Percentiles rank a stretch among this genome's conserved stretches.
Conservation (phyloP, 805 yeast species). For the Wickerhamiella musiphila region DNA sequence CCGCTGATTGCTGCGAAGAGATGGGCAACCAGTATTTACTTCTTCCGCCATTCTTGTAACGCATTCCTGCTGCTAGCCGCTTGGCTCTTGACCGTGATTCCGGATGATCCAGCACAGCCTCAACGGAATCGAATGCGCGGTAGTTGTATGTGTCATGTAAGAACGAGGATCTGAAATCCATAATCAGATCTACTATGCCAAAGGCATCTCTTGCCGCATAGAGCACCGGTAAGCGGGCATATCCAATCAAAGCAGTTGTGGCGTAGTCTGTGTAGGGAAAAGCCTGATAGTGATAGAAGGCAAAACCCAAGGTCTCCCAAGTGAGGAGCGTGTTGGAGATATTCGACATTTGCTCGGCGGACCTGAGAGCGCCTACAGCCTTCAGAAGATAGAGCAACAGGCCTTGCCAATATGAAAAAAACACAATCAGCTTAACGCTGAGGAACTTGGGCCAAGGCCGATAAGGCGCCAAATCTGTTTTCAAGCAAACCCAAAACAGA, state of each 20-base stretch:
- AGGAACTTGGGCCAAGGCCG: conserved; percentile 85
- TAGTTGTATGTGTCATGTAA: conserved; percentile 66
- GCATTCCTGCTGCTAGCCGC: conserved; percentile 62
- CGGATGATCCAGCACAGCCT: conserved; percentile 46
- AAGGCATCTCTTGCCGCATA: conserved; percentile 63
- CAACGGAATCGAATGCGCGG: conserved; percentile 66
- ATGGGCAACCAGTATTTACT: conserved; percentile 64
- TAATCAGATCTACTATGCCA: conserved; percentile 57
- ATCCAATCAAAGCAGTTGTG: conserved; percentile 41
- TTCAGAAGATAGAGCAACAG: conserved; percentile 29
- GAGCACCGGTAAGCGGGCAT: conserved; percentile 41
- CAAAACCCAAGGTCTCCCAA: conserved; percentile 69
- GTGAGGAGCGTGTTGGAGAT: conserved; percentile 70
- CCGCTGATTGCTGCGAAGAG: background rate
- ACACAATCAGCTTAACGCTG: conserved; percentile 82
- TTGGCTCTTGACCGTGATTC: conserved; percentile 44
- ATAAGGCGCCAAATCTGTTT: conserved; percentile 55
- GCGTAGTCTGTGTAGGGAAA: conserved; percentile 65
- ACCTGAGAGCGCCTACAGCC: conserved; percentile 19
- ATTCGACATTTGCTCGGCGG: conserved; percentile 30
- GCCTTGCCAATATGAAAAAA: conserved; percentile 98
- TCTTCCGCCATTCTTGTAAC: conserved; percentile 65
- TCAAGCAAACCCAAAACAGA: conserved; percentile 82
- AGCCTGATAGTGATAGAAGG: conserved; percentile 75
- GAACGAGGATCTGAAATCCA: conserved; percentile 55